phyloP scores from a whole-genome alignment of 1,284 basidiomycete species.

The Tylopilus orsonianus region DNA sequence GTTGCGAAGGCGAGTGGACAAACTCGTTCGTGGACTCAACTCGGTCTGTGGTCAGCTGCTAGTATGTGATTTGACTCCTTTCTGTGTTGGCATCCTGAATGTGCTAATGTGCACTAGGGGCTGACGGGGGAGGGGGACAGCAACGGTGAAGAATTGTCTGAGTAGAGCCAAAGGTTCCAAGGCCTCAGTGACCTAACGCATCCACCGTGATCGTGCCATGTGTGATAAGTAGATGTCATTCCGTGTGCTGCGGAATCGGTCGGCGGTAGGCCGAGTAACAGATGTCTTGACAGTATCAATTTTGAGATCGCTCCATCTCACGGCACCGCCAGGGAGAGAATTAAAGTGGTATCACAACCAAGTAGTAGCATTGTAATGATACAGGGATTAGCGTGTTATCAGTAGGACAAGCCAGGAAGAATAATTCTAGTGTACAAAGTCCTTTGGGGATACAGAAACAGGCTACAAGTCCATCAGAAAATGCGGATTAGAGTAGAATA shows the following conservation, averaged over 20 bases:
- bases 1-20: constrained; percentile 13
- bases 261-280: too few relatives aligned
- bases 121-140: constrained; percentile 6
- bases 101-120: constrained; percentile 6
- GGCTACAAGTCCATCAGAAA: constrained; percentile 4
- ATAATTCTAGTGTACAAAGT: constrained; percentile 9
- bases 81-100: background rate
- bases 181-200: constrained; percentile 2
- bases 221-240: too few relatives aligned
- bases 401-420: background rate
- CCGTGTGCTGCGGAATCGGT: too few relatives aligned
- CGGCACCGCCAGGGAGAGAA: background rate
- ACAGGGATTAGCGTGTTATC: constrained; percentile 5
- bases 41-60: constrained; percentile 14
- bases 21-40: constrained; percentile 10
- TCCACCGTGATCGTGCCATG: background rate
- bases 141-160: constrained; percentile 3
- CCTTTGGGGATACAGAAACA: background rate
- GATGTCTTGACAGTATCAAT: too few relatives aligned
- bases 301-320: too few relatives aligned
- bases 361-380: constrained; percentile 3
- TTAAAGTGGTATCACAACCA: background rate
- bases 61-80: constrained; percentile 9
- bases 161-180: background rate
- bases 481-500: constrained; percentile 9